phyloP scores from a whole-genome alignment of 768 basidiomycete genomes.

The Kwoniella botswanensis region DNA sequence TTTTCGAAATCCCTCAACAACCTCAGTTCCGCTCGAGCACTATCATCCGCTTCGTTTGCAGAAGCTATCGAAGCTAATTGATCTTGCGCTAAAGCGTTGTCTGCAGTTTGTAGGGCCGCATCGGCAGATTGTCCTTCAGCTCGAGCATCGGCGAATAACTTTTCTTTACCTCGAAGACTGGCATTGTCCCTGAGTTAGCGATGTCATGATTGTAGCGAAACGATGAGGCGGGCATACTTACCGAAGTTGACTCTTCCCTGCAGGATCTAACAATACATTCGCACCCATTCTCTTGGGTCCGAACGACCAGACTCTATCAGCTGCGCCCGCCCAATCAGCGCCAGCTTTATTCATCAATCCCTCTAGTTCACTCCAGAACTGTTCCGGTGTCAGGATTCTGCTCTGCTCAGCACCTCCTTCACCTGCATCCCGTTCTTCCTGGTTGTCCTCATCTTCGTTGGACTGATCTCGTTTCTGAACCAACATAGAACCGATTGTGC shows the following conservation, averaged over 20 bases:
- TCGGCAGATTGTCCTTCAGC: constrained; percentile 53
- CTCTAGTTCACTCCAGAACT: constrained; percentile 78
- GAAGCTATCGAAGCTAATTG: constrained; percentile 30
- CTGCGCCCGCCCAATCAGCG: constrained; percentile 76
- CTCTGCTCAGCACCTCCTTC: constrained; percentile 65
- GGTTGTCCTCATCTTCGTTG: constrained; percentile 34
- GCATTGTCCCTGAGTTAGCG: not conserved
- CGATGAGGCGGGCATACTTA: constrained; percentile 23
- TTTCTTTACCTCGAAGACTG: constrained; percentile 45
- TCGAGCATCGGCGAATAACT: constrained; percentile 45
- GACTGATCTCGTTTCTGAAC: constrained; percentile 56
- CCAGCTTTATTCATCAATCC: constrained; percentile 71
- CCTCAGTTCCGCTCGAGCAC: constrained; percentile 35
- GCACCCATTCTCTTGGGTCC: constrained; percentile 86
- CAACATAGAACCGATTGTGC: constrained; percentile 66
- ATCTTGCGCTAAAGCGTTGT: constrained; percentile 37
- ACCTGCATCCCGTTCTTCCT: constrained; percentile 35
- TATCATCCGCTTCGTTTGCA: constrained; percentile 22
- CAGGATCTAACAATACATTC: constrained; percentile 80
- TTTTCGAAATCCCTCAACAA: constrained; percentile 70
- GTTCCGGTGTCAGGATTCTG: constrained; percentile 69
- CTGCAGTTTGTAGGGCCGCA: constrained; percentile 48
- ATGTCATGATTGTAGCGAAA: constrained; percentile 1
- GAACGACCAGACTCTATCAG: constrained; percentile 82
- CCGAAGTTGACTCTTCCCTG: constrained; percentile 54